Conservation (phyloP, 768 basidiomycete species). For the Podaxis sp. region DNA sequence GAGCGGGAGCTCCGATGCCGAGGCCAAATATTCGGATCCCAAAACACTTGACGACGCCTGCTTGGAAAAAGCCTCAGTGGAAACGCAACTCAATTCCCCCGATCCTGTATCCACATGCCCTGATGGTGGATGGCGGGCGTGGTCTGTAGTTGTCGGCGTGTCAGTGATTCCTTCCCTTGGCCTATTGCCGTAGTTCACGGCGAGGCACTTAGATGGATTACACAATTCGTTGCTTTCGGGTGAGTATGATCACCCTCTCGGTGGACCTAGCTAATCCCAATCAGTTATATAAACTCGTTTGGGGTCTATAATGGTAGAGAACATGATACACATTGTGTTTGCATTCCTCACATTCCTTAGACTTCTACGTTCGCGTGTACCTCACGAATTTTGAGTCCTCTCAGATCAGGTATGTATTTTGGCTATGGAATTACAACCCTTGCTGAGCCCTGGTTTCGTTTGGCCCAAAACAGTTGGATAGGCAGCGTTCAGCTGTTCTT, state of each 20-base stretch:
- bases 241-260: slow-evolving; percentile 12
- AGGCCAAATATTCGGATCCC: background rate
- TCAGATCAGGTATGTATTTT: slow-evolving; percentile 27
- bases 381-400: slow-evolving; percentile 29
- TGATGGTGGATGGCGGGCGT: slow-evolving; percentile 37
- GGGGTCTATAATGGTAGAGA: slow-evolving; percentile 30
- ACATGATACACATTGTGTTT: slow-evolving; percentile 15
- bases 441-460: background rate
- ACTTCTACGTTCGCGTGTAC: slow-evolving; percentile 37
- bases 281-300: slow-evolving; percentile 32
- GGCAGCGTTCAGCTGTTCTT: slow-evolving; percentile 48
- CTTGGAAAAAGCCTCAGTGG: background rate
- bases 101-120: slow-evolving; percentile 17
- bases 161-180: slow-evolving; percentile 17
- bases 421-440: background rate
- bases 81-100: background rate
- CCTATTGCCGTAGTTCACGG: background rate
- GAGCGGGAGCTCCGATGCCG: too few relatives aligned
- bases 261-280: background rate
- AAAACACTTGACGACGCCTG: background rate
- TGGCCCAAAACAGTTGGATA: slow-evolving; percentile 26
- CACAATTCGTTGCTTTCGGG: slow-evolving; percentile 44
- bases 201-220: slow-evolving; percentile 26
- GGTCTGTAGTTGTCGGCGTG: slow-evolving; percentile 41
- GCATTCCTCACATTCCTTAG: slow-evolving; percentile 21